phyloP scores from a whole-genome alignment of 345 rosid species.

The Eucalyptus camaldulensis region DNA sequence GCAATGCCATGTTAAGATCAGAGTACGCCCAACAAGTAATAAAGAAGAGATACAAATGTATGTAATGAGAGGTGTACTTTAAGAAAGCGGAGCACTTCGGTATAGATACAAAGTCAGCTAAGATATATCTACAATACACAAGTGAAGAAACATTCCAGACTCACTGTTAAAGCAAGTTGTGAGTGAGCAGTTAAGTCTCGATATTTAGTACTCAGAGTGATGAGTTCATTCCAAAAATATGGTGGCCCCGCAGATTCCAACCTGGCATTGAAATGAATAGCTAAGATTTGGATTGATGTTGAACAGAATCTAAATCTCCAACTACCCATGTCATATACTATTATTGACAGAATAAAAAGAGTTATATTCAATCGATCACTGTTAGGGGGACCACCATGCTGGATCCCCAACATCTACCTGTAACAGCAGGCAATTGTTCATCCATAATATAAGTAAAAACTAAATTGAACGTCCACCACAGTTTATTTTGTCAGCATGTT shows the following conservation, averaged over 20 bases:
- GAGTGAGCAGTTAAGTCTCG: slow-evolving; percentile 79
- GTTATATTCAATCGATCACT: not conserved
- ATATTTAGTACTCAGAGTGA: slow-evolving; percentile 70
- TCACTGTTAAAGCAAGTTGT: slow-evolving; percentile 83
- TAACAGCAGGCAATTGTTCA: not conserved
- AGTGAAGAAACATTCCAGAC: not conserved
- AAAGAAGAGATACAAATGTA: not conserved
- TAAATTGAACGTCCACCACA: not conserved
- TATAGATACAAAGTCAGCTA: not conserved
- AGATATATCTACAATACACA: not conserved
- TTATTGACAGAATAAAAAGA: not conserved
- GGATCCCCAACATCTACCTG: not conserved
- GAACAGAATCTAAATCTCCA: not conserved
- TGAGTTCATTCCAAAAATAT: slow-evolving; percentile 82
- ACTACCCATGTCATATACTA: not conserved
- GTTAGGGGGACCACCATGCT: not conserved
- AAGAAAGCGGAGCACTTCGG: not conserved
- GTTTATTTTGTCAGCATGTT: not conserved
- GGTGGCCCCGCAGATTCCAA: slow-evolving; percentile 70
- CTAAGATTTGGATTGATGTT: not conserved
- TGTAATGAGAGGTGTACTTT: not conserved
- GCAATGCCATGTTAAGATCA: not conserved
- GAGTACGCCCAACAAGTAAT: not conserved
- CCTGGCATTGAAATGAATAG: slow-evolving; percentile 9
- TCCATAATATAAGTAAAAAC: not conserved